Evolutionary conservation across 768 basidiomycete species (phyloP), one percentile per base, ranked within the genome.

Genomic region (Holtermannia corniformis): DNA sequence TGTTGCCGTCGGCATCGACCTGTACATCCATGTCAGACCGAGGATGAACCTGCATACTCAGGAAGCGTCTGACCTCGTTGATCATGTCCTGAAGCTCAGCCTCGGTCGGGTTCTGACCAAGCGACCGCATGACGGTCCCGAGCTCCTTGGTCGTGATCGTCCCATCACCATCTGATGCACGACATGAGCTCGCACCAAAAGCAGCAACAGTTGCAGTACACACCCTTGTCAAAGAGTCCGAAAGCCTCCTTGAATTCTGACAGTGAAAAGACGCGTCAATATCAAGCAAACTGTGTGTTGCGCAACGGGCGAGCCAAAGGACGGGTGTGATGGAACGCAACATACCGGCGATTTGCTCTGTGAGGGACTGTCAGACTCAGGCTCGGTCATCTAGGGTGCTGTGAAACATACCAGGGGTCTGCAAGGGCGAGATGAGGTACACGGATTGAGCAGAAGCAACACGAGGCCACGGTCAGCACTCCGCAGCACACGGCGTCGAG

Each of bases 241-340:
- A 97, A 96, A 47, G 92, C 92, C 78, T 96, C 93, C 80, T 93
- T 96, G 82, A 92, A 96, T 75, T 93, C 90, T 87, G 71, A 23
- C 26, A 24, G 16, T 28, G 12, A 42, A 24, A 21, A 27, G 53
- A 41, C 44, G 49, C 43, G 23, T 28, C 27, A 19, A 37, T 22
- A 32, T 21, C 47, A 16, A 55, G 20, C 12, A 26, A 37, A 11
- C n/a, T 19, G 25, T 12, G 3, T 28, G 49, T 12, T 41, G 13
- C 19, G 40, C 49, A 24, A n/a, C 3, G 44, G 16, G 47, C 25
- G 25, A 11, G 24, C 27, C 20, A 41, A 26, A 46, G 41, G 13
- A 25, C 23, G 20, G 42, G 7, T 20, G 23, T 32, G 25, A 44
- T 44, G 19, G 44, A 55, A 25, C 16, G 11, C 7, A 28, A 74